A percentile compares a stretch with the other conserved stretches of the same genome.
These are phyloP conservation scores for Pleurotus sapidus DNA, from an alignment of 768 basidiomycete species.

Conservation along the genomic window DNA sequence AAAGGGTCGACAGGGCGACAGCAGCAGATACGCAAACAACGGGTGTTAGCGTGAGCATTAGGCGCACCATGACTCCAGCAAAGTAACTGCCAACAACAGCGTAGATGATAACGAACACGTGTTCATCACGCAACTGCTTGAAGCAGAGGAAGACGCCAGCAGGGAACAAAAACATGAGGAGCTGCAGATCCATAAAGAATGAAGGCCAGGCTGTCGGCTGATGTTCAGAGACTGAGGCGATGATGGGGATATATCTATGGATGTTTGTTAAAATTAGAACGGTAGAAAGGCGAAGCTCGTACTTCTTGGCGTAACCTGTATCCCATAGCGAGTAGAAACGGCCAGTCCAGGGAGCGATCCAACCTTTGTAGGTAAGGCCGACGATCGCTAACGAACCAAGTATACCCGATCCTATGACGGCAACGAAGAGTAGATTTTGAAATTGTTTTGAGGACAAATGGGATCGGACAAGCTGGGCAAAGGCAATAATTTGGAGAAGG, in stretches of 20 bases:
- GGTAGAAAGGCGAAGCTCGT: conserved; percentile 17
- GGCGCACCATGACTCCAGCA: conserved; percentile 98
- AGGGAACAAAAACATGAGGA: conserved; percentile 97
- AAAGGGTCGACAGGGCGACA: conserved; percentile 81
- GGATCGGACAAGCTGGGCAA: conserved; percentile 83
- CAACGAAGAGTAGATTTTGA: conserved; percentile 70
- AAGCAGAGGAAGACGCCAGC: conserved; percentile 95
- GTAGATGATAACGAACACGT: conserved; percentile 98
- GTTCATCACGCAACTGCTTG: conserved; percentile 92
- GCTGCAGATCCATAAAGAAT: conserved; percentile 99
- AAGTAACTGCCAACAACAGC: conserved; percentile 96
- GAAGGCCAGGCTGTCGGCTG: conserved; percentile 99
- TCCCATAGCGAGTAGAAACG: conserved; percentile 99
- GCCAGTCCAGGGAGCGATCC: conserved; percentile 99
- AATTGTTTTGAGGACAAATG: conserved; percentile 93
- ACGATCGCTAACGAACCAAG: conserved; percentile 73
- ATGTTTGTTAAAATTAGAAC: conserved; percentile 8
- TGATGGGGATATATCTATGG: conserved; percentile 88
- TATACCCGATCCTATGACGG: conserved; percentile 66
- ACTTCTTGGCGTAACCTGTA: conserved; percentile 99
- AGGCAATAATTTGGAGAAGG: conserved; percentile 92
- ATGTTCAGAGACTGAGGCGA: conserved; percentile 98
- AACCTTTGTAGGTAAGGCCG: conserved; percentile 85
- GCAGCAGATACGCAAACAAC: conserved; percentile 94
- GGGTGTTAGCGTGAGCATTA: conserved; percentile 97